Conservation (phyloP, 306 rosid genomes). For the Dalbergia cochinchinensis region DNA sequence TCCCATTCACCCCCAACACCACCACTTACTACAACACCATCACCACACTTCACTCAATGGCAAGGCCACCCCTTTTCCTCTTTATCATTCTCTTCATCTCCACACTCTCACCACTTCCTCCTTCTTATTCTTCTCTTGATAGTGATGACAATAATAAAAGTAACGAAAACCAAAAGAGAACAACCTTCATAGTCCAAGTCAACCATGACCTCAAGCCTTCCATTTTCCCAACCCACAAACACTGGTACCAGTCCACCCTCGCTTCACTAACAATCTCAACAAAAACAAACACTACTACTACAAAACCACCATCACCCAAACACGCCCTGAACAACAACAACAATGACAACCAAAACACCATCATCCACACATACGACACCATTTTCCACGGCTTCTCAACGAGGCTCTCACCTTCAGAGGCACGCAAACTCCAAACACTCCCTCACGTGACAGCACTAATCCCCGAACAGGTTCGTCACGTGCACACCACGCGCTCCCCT, state of each 20-base stretch:
- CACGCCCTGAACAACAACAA: neutral
- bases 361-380: constrained; percentile 75
- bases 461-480: constrained; percentile 76
- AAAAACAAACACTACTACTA: neutral
- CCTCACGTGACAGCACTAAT: constrained; percentile 65
- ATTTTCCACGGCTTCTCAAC: constrained; percentile 86
- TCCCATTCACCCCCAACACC: neutral
- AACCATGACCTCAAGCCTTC: constrained; percentile 74
- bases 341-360: neutral
- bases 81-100: constrained; percentile 8
- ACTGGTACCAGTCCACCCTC: constrained; percentile 83
- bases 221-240: constrained; percentile 74
- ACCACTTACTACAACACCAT: neutral
- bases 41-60: constrained; percentile 41
- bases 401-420: constrained; percentile 67
- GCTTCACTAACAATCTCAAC: constrained; percentile 47
- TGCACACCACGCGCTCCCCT: constrained; percentile 91
- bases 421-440: constrained; percentile 51
- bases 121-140: neutral
- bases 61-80: constrained; percentile 39
- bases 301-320: neutral
- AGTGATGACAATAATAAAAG: too few species aligned
- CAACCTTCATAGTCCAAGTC: constrained; percentile 81
- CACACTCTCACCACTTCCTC: constrained; percentile 26
- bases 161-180: neutral